Base-by-base conservation (phyloP, 805 yeast genomes). In the Teunomyces funiuensis region DNA sequence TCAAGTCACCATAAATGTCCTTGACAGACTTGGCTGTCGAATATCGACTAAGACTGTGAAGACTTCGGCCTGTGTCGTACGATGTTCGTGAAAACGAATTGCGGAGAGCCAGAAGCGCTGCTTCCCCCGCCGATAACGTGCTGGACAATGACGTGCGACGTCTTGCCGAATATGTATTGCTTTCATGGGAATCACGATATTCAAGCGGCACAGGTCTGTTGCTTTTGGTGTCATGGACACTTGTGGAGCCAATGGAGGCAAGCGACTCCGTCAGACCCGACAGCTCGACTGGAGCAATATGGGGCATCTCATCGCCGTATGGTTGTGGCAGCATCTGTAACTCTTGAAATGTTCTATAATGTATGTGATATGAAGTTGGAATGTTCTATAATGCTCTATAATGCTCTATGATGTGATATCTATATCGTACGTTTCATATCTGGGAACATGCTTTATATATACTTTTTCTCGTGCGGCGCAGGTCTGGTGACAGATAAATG, bases 1-100 rank as follows among this genome's bases (percentile, higher is more conserved):
- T 47, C 47, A 61, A 43, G 33, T 53, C 61, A 6, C 68, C 66
- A 44, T 53, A 61, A 3, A 63, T 61, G n/a, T 60, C 65, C 17
- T 51, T 50, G 2, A 55, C 58, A 2, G 65, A 48, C 37, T 37
- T 44, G 17, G 28, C 25, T 10, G 31, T 33, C 18, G 40, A 9
- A 25, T 39, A 23, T 20, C 36, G 15, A 7, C 30, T 36, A 13
- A 37, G 36, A 16, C 27, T 19, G 16, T 25, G 14, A 26, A 33
- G 13, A 33, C 33, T 37, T 8, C 33, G 14, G 22, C 16, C 20
- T 18, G 18, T 6, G 37, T 28, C 9, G 16, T n/a, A 9, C 25
- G 14, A 36, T 3, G 16, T 16, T 3, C 18, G 14, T 2, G 33
- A 11, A 9, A 20, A 23, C 16, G 14, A 13, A 31, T 27, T 28